Conservation (phyloP, 768 basidiomycete species). For the Boletus bicolor region DNA sequence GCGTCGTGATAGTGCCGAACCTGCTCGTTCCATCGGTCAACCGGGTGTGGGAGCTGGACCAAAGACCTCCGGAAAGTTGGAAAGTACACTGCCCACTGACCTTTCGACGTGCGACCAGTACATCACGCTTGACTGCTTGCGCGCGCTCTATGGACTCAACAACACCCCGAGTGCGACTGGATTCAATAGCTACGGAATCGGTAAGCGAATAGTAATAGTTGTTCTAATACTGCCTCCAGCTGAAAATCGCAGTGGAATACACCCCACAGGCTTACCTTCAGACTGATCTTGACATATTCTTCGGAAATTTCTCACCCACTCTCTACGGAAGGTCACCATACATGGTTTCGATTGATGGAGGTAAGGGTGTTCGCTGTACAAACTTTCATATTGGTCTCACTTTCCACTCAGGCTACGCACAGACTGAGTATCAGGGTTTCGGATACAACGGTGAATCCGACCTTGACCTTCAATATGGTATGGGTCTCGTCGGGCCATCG, state of each 20-base stretch:
- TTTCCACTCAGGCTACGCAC: constrained; percentile 21
- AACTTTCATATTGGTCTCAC: not conserved
- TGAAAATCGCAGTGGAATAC: constrained; percentile 26
- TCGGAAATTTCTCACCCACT: constrained; percentile 24
- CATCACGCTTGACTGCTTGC: constrained; percentile 32
- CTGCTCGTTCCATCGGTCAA: constrained; percentile 14
- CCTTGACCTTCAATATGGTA: constrained; percentile 33
- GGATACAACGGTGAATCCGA: constrained; percentile 30
- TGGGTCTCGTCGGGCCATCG: constrained; percentile 24
- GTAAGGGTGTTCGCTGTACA: constrained; percentile 1
- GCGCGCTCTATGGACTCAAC: constrained; percentile 26
- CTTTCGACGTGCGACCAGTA: constrained; percentile 25
- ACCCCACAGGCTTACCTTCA: constrained; percentile 32
- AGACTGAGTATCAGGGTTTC: constrained; percentile 25
- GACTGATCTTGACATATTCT: constrained; percentile 30
- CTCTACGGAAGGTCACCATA: constrained; percentile 25
- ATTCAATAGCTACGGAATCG: constrained; percentile 30
- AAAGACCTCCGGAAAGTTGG: constrained; percentile 17
- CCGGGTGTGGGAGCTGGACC: constrained; percentile 17
- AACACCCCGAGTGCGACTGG: constrained; percentile 13
- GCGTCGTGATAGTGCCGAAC: constrained; percentile 12
- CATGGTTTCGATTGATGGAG: constrained; percentile 34
- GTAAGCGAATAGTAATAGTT: constrained; percentile 6
- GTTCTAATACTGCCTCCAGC: not conserved
- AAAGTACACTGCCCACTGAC: constrained; percentile 1